Conservation (phyloP, 1,139 yeast genomes). For the Diutina catenulata region DNA sequence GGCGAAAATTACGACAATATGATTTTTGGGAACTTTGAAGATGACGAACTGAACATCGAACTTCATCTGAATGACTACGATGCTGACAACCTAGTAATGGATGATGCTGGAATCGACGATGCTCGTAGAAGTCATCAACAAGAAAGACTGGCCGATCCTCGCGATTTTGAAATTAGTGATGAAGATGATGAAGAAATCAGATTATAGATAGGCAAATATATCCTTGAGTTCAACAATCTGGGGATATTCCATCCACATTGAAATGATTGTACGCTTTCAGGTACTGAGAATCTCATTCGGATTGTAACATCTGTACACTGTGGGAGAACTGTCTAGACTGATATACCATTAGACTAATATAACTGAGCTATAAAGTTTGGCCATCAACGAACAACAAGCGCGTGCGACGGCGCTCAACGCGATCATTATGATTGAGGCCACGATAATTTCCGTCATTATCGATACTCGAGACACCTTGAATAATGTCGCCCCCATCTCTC, state of each 20-base stretch:
- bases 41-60: constrained; percentile 23
- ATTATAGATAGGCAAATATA: too few relatives aligned
- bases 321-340: not conserved
- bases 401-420: not conserved
- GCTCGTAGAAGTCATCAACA: not conserved
- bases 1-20: constrained; percentile 17
- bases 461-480: not conserved
- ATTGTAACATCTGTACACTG: not conserved
- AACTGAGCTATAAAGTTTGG: not conserved
- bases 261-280: not conserved
- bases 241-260: too few relatives aligned
- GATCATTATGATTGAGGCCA: not conserved
- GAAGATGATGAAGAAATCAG: constrained; percentile 4
- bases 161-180: constrained; percentile 4
- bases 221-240: too few relatives aligned
- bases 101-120: constrained; percentile 11
- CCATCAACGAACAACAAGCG: constrained; percentile 3
- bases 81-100: constrained; percentile 27
- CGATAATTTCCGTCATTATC: not conserved
- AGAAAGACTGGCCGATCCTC: not conserved
- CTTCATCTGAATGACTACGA: constrained; percentile 24
- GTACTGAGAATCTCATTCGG: not conserved
- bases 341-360: not conserved
- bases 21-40: constrained; percentile 30
- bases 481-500: constrained; percentile 7